Base-by-base conservation (phyloP, 306 rosid species). In the Echinosophora koreensis region DNA sequence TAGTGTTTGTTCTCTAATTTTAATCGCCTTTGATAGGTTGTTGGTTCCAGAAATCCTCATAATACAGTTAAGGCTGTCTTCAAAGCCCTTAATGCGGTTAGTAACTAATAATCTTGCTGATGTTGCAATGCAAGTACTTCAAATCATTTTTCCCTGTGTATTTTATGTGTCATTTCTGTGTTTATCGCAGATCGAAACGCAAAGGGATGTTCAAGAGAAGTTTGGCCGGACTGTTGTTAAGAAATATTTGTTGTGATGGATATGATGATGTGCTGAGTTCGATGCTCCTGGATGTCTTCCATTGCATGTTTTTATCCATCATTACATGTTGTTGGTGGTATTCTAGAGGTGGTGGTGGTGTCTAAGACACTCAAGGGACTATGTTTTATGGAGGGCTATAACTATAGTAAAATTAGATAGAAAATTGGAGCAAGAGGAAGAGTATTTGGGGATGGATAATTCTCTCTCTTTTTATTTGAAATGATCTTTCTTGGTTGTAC, bases 141-240 rank as follows among this genome's bases (percentile, higher is more conserved):
- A 66, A 69, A 62, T 32, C 28, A 17, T 15, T 61, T 60, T 64
- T 64, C 63, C 35, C 49, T 39, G 15, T 49, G 15, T 16, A 56
- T 79, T 73, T 82, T 27, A 34, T 65, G 50, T 35, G 61, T 0
- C 46, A 67, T 60, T 77, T 72, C 55, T 49, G 22, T 69, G 62
- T 13, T 1, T 79, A 15, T 86, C 77, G 50, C 93, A 94, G 98
- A 86, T 92, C 63, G 97, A 94, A 84, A 94, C 98, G 44, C 97
- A 95, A 2, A 89, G 86, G 88, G 98, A 92, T 80, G 91, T 92
- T 46, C 97, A 92, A 90, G 95, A 90, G 73, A 94, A 92, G 89
- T 87, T 92, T 37, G 98, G 98, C 4, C 88, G 97, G 69, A 92
- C 98, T 41, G 97, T 94, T 71, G 97, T 90, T 18, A 89, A 94